Evolutionary conservation across 345 rosid genomes (phyloP), one percentile per base, ranked within the genome.

Genomic region (Lumnitzera racemosa): DNA sequence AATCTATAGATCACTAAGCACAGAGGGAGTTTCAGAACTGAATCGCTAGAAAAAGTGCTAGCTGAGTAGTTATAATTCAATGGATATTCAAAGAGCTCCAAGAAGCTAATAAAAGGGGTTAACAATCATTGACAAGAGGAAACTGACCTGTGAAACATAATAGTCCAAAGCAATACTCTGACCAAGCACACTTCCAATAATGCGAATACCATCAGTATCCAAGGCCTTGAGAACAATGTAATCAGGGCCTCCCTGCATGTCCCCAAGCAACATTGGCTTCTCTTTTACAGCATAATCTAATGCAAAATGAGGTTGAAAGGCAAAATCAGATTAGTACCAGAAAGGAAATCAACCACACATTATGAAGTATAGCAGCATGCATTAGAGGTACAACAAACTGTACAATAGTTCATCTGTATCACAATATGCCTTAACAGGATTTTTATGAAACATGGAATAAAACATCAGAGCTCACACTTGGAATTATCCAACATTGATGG

Each of bases 111-210:
- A 12, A 31, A 53, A 53, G 4, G 11, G 31, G 56, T 0, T 15
- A 49, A 15, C 47, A 15, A 0, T 36, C 13, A 61, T 27, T 17
- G 31, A 15, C 24, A 64, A 3, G 52, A 49, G 55, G 57, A 56
- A 29, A 12, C 29, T 70, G 75, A 85, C 97, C 94, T 88, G 97
- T 51, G 96, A 90, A 68, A 91, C 96, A 82, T 85, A 91, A 70
- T 89, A 85, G 66, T 91, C 98, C 79, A 87, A 59, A 4, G 96
- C 96, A 78, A 89, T 91, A 58, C 98, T 91, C 70, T 87, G 96
- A 16, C 96, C 98, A 25, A 91, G 95, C 66, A 92, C 92, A 62
- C 95, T 92, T 72, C 92, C 96, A 67, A 92, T 89, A 27, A 87
- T 76, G 56, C 96, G 92, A 47, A 92, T 74, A 59, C 92, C 86